Conservation (phyloP, 202 grass and related monocot species). For the Panicum virgatum region DNA sequence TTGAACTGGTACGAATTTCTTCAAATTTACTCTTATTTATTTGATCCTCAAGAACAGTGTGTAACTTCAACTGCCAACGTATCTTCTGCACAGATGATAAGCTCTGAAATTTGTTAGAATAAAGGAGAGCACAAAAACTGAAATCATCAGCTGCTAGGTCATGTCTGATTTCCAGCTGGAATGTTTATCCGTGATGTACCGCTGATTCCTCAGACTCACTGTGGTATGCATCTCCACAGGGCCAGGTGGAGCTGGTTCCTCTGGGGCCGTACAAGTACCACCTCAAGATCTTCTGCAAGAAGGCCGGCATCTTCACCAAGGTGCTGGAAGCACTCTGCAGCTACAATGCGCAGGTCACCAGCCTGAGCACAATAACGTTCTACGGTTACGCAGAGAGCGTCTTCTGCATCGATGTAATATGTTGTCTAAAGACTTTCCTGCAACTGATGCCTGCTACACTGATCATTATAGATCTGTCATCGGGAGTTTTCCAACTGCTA, state of each 20-base stretch:
- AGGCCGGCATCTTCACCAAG: slow-evolving; percentile 52
- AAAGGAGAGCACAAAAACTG: not conserved
- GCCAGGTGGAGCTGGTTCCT: slow-evolving; percentile 55
- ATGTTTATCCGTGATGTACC: not conserved
- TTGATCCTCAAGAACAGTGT: not conserved
- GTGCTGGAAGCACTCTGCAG: slow-evolving; percentile 62
- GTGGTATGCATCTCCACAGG: slow-evolving; percentile 17
- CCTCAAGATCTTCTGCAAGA: slow-evolving; percentile 62
- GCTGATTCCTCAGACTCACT: not conserved
- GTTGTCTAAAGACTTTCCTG: not conserved
- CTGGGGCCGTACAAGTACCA: slow-evolving; percentile 59
- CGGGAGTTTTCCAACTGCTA: not conserved
- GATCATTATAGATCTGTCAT: not conserved
- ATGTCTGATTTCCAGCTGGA: not conserved
- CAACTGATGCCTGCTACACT: not conserved
- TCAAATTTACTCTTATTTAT: not conserved
- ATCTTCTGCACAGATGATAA: not conserved
- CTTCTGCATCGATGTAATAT: slow-evolving; percentile 62
- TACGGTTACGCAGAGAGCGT: slow-evolving; percentile 59
- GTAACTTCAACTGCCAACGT: not conserved
- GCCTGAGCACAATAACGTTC: slow-evolving; percentile 59
- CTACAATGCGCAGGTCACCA: slow-evolving; percentile 51
- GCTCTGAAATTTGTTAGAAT: not conserved
- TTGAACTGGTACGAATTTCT: not conserved
- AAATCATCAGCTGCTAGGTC: not conserved